Conservation (phyloP, 345 rosid species). For the Acer saccharum region DNA sequence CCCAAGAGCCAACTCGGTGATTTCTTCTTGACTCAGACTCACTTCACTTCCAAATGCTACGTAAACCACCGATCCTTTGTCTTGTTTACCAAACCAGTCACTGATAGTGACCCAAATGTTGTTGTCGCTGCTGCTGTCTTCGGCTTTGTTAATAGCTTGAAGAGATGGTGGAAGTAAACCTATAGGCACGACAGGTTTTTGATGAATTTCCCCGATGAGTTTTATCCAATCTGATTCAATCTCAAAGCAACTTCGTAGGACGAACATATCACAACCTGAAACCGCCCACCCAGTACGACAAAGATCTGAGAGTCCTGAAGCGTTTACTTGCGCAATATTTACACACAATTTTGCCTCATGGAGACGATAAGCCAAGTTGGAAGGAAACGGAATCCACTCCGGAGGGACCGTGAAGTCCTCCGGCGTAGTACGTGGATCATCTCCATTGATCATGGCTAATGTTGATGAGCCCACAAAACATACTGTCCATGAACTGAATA, state of each 20-base stretch:
- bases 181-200: constrained; percentile 20
- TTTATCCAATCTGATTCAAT: constrained; percentile 23
- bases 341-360: constrained; percentile 2
- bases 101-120: neutral
- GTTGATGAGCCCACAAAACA: neutral
- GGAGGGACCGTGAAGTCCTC: constrained; percentile 25
- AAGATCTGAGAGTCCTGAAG: neutral
- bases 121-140: neutral
- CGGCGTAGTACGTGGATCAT: neutral
- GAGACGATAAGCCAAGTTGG: constrained; percentile 16
- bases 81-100: neutral
- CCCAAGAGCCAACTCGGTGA: neutral
- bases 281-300: neutral
- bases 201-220: neutral
- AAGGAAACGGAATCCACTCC: constrained; percentile 31
- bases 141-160: neutral
- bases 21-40: neutral
- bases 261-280: constrained; percentile 6
- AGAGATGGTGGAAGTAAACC: constrained; percentile 5
- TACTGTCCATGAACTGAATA: neutral
- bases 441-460: neutral
- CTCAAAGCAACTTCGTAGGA: constrained; percentile 13
- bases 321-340: no score
- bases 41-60: constrained; percentile 1
- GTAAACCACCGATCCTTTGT: neutral